Evolutionary conservation across 768 basidiomycete species (phyloP).

Genomic region (Lactifluus volemus): DNA sequence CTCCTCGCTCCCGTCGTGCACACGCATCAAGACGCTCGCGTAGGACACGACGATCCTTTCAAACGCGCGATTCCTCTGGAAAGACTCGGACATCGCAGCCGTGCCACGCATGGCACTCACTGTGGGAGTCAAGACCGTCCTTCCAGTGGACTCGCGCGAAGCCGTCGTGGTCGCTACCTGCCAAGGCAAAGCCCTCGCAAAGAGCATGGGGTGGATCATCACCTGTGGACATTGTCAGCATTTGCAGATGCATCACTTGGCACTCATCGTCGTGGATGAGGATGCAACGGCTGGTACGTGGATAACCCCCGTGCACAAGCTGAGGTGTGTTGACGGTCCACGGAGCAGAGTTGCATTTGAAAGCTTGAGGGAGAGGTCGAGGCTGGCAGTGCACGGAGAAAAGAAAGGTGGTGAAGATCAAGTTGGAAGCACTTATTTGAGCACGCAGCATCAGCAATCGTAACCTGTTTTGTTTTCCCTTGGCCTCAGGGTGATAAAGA

Average conservation of each 20-base stretch:
- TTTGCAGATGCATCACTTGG: conserved; percentile 81
- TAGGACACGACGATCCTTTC: conserved; percentile 82
- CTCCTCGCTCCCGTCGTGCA: conserved; percentile 31
- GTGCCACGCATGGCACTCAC: conserved; percentile 86
- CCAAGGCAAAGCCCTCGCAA: conserved; percentile 70
- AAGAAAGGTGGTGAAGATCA: conserved; percentile 28
- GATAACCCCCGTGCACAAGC: background rate
- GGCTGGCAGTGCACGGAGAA: conserved; percentile 41
- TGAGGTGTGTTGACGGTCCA: background rate
- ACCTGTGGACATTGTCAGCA: conserved; percentile 83
- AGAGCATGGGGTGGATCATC: conserved; percentile 76
- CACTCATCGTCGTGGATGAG: conserved; percentile 82
- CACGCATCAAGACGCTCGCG: conserved; percentile 87
- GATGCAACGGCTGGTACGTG: conserved; percentile 70
- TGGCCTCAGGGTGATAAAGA: background rate
- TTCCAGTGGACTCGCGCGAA: conserved; percentile 57
- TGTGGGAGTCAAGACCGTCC: conserved; percentile 81
- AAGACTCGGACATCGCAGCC: conserved; percentile 63
- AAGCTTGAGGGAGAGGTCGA: conserved; percentile 83
- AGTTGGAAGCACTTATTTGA: conserved; percentile 6
- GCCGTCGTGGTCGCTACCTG: conserved; percentile 84
- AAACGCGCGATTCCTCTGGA: conserved; percentile 86
- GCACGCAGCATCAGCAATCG: background rate
- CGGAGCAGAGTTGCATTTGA: conserved; percentile 68
- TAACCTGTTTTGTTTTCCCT: background rate